A percentile compares a stretch with the other conserved stretches of the same genome.
Evolutionary conservation across 768 basidiomycete genomes (phyloP).

Genomic region (Mycena indigotica): DNA sequence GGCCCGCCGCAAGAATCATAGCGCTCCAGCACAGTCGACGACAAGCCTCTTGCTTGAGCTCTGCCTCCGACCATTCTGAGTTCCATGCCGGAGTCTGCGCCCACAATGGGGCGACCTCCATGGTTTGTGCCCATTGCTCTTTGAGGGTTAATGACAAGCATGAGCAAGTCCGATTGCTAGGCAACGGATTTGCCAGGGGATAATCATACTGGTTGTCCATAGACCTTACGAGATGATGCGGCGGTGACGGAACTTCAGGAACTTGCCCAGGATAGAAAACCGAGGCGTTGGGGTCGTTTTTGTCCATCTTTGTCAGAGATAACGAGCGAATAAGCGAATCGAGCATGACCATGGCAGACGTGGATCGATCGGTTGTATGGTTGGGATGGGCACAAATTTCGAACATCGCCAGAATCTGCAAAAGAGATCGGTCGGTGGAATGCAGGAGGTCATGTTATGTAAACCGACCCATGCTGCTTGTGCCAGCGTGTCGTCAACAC

Average conservation of each 20-base stretch:
- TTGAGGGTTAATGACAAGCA: conserved; percentile 56
- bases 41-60: conserved; percentile 71
- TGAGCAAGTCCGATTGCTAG: conserved; percentile 40
- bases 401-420: conserved; percentile 68
- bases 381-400: conserved; percentile 71
- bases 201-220: conserved; percentile 3
- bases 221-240: not conserved
- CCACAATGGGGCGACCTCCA: conserved; percentile 65
- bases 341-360: conserved; percentile 60
- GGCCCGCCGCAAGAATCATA: conserved; percentile 62
- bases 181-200: conserved; percentile 2
- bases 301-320: conserved; percentile 61
- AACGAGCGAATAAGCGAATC: conserved; percentile 70
- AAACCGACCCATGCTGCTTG: conserved; percentile 73
- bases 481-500: conserved; percentile 73
- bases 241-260: conserved; percentile 38
- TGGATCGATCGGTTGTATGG: conserved; percentile 54
- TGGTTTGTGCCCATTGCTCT: conserved; percentile 49
- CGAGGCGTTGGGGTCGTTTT: conserved; percentile 52
- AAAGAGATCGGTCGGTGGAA: not conserved
- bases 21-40: conserved; percentile 76
- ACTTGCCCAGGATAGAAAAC: conserved; percentile 53
- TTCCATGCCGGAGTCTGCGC: conserved; percentile 66
- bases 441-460: conserved; percentile 1
- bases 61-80: conserved; percentile 55